Percentiles rank a stretch among this genome's conserved stretches.
Conservation (phyloP, 1,284 basidiomycete genomes). For the Trametes sp. region DNA sequence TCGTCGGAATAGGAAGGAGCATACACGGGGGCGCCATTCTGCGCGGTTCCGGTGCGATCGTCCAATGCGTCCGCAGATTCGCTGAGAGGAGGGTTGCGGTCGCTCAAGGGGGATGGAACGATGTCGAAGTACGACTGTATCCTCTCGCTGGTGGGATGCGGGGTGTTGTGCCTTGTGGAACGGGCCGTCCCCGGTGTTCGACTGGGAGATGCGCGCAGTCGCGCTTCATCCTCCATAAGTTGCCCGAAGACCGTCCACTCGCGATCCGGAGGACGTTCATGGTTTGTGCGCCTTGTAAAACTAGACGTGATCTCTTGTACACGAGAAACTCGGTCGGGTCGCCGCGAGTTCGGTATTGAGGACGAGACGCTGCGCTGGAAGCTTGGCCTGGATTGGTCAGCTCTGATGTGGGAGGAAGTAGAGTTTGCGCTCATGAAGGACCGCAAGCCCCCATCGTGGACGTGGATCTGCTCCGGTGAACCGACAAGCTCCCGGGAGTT, state of each 20-base stretch:
- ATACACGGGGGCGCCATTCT: not conserved
- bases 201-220: not conserved
- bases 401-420: constrained; percentile 9
- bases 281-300: constrained; percentile 14
- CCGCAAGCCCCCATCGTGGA: constrained; percentile 7
- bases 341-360: constrained; percentile 7
- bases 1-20: not conserved
- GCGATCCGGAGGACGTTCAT: constrained; percentile 28
- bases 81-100: constrained; percentile 5
- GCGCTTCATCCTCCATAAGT: constrained; percentile 66
- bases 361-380: constrained; percentile 30
- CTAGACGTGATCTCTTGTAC: constrained; percentile 29
- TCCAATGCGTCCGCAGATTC: not conserved
- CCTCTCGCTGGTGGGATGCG: constrained; percentile 11
- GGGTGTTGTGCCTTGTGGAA: constrained; percentile 24
- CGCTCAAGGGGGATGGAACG: not conserved
- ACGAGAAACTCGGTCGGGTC: constrained; percentile 21
- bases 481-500: constrained; percentile 18
- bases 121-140: constrained; percentile 21
- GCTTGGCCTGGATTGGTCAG: constrained; percentile 17
- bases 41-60: not conserved
- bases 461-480: constrained; percentile 27
- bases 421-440: constrained; percentile 1
- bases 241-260: constrained; percentile 79
- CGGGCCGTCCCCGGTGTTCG: constrained; percentile 9